These are phyloP conservation scores for Kluyveromyces lactis DNA, from an alignment of 805 yeast species.

Conservation along the genomic window DNA sequence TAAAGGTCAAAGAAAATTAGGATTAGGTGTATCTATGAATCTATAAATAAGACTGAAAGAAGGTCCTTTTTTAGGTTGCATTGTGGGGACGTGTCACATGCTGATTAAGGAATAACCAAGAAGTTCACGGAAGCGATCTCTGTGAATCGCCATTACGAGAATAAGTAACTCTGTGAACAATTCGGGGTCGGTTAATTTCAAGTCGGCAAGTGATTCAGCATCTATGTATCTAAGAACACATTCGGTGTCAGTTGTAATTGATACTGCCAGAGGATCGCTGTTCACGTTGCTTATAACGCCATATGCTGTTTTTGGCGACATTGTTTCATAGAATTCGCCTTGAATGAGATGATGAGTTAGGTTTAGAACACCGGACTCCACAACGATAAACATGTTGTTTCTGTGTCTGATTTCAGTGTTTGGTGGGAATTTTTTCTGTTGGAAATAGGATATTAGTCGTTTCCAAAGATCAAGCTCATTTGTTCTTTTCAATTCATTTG, in stretches of 20 bases:
- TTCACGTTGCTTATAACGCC: constrained; percentile 34
- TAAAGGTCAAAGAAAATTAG: no score
- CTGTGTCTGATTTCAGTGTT: constrained; percentile 36
- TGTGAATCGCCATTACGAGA: constrained; percentile 53
- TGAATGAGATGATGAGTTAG: constrained; percentile 42
- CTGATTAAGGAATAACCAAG: constrained; percentile 70
- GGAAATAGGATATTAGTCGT: constrained; percentile 48
- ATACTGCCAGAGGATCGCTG: constrained; percentile 29
- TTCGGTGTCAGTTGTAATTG: constrained; percentile 52
- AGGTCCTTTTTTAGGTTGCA: no score
- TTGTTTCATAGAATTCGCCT: constrained; percentile 36
- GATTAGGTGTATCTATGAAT: no score
- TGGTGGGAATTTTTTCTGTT: constrained; percentile 38
- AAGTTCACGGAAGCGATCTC: constrained; percentile 65
- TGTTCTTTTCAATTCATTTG: constrained; percentile 25
- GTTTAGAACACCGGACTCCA: constrained; percentile 49
- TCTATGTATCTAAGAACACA: constrained; percentile 64
- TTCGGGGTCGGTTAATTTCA: constrained; percentile 42
- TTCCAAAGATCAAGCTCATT: constrained; percentile 53
- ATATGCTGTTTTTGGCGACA: constrained; percentile 49
- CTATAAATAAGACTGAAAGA: no score
- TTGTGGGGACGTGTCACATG: no score
- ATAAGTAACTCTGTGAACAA: constrained; percentile 56
- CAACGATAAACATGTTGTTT: constrained; percentile 39
- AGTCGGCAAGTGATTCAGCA: constrained; percentile 33